Conservation (phyloP, 768 basidiomycete species). For the Suillus paluster region DNA sequence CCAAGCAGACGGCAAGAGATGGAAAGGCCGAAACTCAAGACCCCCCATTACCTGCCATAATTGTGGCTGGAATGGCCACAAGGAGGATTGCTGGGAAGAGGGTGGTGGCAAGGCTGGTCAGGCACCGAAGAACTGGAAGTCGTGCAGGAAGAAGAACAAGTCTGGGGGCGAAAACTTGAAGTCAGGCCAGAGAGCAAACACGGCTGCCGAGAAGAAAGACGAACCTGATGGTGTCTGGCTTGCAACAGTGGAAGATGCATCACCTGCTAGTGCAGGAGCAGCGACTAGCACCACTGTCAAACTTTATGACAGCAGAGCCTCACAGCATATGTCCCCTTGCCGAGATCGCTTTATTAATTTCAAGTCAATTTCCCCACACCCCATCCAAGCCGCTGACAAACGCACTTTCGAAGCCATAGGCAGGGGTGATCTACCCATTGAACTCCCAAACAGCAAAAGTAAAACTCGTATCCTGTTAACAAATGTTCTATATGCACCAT, state of each 20-base stretch:
- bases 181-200: not conserved
- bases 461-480: not conserved
- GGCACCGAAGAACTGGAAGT: not conserved
- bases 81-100: constrained; percentile 16
- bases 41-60: constrained; percentile 2
- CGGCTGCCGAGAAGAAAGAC: not conserved
- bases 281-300: not conserved
- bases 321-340: constrained; percentile 7
- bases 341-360: constrained; percentile 1
- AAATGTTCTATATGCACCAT: constrained; percentile 8
- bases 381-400: constrained; percentile 6
- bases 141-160: not conserved
- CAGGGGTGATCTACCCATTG: not conserved
- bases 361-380: not conserved
- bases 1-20: not conserved
- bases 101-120: constrained; percentile 13
- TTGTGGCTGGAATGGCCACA: constrained; percentile 13
- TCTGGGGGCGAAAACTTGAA: no score
- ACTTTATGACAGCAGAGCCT: not conserved
- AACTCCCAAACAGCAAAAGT: constrained; percentile 9
- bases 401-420: constrained; percentile 3
- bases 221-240: constrained; percentile 5
- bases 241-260: constrained; percentile 24
- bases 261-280: not conserved
- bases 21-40: not conserved